Evolutionary conservation across 345 rosid species (phyloP).

Genomic region (Populus deltoides): DNA sequence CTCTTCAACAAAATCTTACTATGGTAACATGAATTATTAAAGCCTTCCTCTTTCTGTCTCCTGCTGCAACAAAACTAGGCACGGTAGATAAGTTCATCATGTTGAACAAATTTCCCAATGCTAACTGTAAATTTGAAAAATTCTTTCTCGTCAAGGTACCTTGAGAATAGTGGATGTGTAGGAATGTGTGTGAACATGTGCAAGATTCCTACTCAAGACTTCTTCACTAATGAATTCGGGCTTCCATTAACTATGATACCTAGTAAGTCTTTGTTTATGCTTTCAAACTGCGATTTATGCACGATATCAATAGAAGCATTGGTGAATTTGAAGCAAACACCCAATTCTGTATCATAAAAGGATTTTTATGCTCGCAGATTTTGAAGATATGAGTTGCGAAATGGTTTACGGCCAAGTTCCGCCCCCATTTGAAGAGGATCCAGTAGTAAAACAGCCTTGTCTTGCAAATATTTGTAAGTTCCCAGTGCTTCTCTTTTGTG

Average conservation of each 20-base stretch:
- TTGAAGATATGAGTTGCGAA: slow-evolving; percentile 96
- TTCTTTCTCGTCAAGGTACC: slow-evolving; percentile 50
- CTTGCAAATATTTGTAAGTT: slow-evolving; percentile 56
- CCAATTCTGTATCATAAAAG: not conserved
- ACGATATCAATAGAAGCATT: not conserved
- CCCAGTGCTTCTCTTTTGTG: not conserved
- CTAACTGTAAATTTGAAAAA: slow-evolving; percentile 12
- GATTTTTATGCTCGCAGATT: slow-evolving; percentile 44
- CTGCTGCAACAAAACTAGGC: not conserved
- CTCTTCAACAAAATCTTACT: not conserved
- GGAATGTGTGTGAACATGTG: slow-evolving; percentile 99
- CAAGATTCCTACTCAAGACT: slow-evolving; percentile 94
- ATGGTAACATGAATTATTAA: not conserved
- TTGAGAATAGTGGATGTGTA: slow-evolving; percentile 97
- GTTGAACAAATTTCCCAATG: not conserved
- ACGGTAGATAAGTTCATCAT: not conserved
- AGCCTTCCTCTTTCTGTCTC: not conserved
- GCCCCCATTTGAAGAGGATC: slow-evolving; percentile 73
- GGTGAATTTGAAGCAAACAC: not conserved
- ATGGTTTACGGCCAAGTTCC: slow-evolving; percentile 93
- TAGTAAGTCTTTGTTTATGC: slow-evolving; percentile 39
- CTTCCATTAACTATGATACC: slow-evolving; percentile 94
- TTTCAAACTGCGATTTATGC: not conserved
- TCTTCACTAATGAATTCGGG: slow-evolving; percentile 97
- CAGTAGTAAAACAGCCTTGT: slow-evolving; percentile 60